A percentile compares a stretch with the other conserved stretches of the same genome.
Evolutionary conservation across 257 asterid species (phyloP).

Genomic region (Buddleja alternifolia): DNA sequence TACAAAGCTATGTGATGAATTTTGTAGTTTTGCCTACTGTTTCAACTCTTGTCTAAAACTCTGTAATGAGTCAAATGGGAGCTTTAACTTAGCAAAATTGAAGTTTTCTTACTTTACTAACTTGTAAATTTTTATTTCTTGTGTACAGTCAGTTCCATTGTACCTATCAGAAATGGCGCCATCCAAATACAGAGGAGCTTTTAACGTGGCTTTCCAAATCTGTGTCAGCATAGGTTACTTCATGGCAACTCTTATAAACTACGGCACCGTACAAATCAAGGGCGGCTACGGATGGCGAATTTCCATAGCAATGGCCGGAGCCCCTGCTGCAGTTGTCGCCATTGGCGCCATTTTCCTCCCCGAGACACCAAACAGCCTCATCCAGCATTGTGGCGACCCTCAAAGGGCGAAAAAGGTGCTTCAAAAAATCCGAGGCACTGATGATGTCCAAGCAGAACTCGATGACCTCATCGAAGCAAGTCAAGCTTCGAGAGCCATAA

Average conservation of each 20-base stretch:
- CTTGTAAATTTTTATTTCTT: not conserved
- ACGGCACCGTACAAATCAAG: slow-evolving; percentile 21
- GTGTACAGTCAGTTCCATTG: slow-evolving; percentile 52
- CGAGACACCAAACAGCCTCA: slow-evolving; percentile 21
- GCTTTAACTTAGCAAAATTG: too few species aligned
- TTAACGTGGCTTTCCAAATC: slow-evolving; percentile 52
- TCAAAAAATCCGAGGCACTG: slow-evolving; percentile 18
- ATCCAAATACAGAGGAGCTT: slow-evolving; percentile 54
- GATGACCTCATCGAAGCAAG: slow-evolving; percentile 24
- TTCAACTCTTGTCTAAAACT: too few species aligned
- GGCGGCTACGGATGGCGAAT: slow-evolving; percentile 27
- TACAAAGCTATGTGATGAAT: too few species aligned
- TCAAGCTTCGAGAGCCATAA: slow-evolving; percentile 4
- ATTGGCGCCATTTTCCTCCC: slow-evolving; percentile 24
- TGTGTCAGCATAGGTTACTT: slow-evolving; percentile 46
- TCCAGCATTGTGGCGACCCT: not conserved
- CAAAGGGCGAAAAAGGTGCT: not conserved
- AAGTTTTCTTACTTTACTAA: too few species aligned
- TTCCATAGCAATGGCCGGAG: slow-evolving; percentile 22
- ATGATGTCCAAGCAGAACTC: slow-evolving; percentile 20
- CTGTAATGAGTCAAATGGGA: too few species aligned
- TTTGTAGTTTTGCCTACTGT: too few species aligned
- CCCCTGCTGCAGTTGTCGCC: slow-evolving; percentile 7
- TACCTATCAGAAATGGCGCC: slow-evolving; percentile 66
- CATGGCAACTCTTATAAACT: slow-evolving; percentile 48